These are phyloP conservation scores for Trypanosoma rangeli DNA, from an alignment of 208 protist species.

Conservation along the genomic window DNA sequence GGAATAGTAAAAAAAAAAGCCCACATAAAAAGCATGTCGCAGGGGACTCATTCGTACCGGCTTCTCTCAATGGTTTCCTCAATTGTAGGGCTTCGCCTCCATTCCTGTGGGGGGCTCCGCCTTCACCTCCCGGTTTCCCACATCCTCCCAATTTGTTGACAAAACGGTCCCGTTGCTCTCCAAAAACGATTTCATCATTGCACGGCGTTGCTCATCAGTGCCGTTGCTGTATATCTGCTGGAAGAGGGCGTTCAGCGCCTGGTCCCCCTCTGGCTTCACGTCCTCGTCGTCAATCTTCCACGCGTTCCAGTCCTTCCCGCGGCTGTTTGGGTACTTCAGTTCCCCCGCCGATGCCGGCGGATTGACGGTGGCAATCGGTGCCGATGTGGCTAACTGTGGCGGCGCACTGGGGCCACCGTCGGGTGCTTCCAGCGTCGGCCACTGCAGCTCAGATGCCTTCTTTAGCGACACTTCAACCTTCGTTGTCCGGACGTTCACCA, in stretches of 20 bases:
- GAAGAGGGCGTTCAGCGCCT: conserved; percentile 92
- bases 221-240: conserved; percentile 94
- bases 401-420: conserved; percentile 4
- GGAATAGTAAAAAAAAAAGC: background rate
- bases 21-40: background rate
- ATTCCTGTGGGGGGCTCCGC: conserved; percentile 87
- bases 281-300: conserved; percentile 81
- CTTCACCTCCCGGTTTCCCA: conserved; percentile 83
- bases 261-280: conserved; percentile 87
- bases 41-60: background rate
- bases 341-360: conserved; percentile 39
- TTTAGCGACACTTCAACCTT: conserved; percentile 79
- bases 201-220: conserved; percentile 84
- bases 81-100: conserved; percentile 65
- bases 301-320: conserved; percentile 80
- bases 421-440: conserved; percentile 64
- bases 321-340: conserved; percentile 82
- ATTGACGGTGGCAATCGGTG: conserved; percentile 1
- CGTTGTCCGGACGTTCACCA: conserved; percentile 69
- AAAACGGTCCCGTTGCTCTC: conserved; percentile 95
- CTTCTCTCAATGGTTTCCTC: background rate
- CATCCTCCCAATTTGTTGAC: conserved; percentile 96
- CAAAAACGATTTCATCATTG: conserved; percentile 96
- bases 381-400: background rate
- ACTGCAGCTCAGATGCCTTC: conserved; percentile 64